A percentile compares a stretch with the other conserved stretches of the same genome.
Evolutionary conservation across 2,329 filamentous ascomycete species (phyloP).

Genomic region (Colletotrichum lupini): DNA sequence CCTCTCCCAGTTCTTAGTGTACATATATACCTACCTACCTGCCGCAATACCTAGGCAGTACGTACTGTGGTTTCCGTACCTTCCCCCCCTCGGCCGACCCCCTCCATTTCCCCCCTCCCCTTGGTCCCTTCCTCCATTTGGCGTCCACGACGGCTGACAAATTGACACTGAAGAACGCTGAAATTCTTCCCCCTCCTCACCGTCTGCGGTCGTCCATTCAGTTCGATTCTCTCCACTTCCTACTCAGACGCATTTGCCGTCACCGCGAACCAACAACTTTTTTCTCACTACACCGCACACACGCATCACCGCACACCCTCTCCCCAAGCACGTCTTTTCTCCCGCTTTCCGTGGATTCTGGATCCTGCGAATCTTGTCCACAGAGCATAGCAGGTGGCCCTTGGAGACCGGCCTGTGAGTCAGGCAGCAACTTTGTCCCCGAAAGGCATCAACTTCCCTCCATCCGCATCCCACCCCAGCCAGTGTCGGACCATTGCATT

Average conservation of each 20-base stretch:
- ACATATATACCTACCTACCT: too few relatives aligned
- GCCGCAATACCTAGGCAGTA: too few relatives aligned
- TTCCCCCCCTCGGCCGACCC: constrained; percentile 22
- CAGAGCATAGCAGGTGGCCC: constrained; percentile 7
- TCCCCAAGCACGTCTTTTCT: constrained; percentile 19
- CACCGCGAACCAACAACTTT: constrained; percentile 19
- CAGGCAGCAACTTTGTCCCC: constrained; percentile 47
- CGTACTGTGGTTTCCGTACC: too few relatives aligned
- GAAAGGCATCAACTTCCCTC: constrained; percentile 38
- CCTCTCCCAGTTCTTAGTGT: background rate
- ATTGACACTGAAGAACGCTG: constrained; percentile 34
- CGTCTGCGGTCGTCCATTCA: constrained; percentile 29
- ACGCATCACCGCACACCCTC: constrained; percentile 23
- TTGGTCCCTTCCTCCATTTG: constrained; percentile 1
- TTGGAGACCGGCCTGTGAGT: constrained; percentile 38
- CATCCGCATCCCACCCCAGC: constrained; percentile 30
- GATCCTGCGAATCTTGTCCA: constrained; percentile 6
- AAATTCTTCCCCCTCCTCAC: constrained; percentile 36
- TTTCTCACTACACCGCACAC: constrained; percentile 1
- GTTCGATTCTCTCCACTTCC: constrained; percentile 34
- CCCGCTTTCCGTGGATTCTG: constrained; percentile 28
- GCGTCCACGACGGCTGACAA: constrained; percentile 33
- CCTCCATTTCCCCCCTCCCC: constrained; percentile 18
- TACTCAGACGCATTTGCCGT: constrained; percentile 15
- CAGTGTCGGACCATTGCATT: constrained; percentile 31